Conservation (phyloP, 2,329 filamentous ascomycete genomes). For the Paracamarosporium sp. region DNA sequence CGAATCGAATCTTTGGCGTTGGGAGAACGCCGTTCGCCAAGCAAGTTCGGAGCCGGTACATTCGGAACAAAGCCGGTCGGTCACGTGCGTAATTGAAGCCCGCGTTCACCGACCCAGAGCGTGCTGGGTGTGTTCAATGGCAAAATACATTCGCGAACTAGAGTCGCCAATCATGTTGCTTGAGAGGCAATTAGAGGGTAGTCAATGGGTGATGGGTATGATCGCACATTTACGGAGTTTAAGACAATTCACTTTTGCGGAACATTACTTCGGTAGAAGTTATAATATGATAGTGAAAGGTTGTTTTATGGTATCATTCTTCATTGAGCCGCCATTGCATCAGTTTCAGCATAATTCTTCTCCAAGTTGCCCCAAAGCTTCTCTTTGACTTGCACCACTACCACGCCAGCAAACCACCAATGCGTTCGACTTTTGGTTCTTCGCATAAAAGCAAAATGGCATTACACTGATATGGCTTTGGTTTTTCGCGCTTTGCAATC, state of each 20-base stretch:
- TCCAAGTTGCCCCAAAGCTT: neutral
- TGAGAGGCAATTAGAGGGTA: neutral
- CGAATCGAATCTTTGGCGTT: constrained; percentile 6
- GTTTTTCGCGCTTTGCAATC: neutral
- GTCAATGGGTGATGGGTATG: neutral
- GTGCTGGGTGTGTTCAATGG: neutral
- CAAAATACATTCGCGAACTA: neutral
- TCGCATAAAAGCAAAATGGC: neutral
- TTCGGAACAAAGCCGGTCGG: neutral
- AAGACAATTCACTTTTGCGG: neutral
- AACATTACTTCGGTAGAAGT: neutral
- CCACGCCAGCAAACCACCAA: neutral
- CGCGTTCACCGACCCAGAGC: neutral
- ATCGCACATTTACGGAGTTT: neutral
- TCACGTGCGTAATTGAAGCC: neutral
- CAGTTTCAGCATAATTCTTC: neutral
- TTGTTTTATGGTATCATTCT: constrained; percentile 3
- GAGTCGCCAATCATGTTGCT: neutral
- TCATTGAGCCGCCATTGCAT: neutral
- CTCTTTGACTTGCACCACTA: neutral
- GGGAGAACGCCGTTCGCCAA: constrained; percentile 11
- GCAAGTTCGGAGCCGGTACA: constrained; percentile 7
- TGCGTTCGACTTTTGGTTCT: neutral
- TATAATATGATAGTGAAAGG: neutral
- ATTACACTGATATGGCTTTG: neutral